Evolutionary conservation across 2,329 filamentous ascomycete genomes (phyloP), one percentile per base, ranked within the genome.

Genomic region (Colletotrichum liriopes): DNA sequence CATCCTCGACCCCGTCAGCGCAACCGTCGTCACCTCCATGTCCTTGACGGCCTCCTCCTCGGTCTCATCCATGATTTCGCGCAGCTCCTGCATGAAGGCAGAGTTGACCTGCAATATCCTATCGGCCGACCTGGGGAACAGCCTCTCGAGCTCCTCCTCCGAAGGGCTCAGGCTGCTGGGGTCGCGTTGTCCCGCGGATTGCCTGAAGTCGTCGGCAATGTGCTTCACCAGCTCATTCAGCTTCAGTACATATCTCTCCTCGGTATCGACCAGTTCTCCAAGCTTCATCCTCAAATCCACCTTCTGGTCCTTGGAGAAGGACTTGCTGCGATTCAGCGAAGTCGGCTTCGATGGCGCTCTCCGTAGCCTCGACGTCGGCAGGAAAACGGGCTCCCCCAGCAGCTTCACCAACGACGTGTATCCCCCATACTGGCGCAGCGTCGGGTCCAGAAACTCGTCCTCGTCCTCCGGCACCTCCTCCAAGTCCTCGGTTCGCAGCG

Each of bases 171-270:
- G 86, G 79, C 93, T 95, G 70, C 87, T 86, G 41, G 86, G 79
- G 16, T 85, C 81, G 76, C 88, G 88, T 39, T 84, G 84, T 76
- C 88, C 90, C 5, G 93, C 92, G 74, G 91, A 92, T 62, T 92
- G 85, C 41, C 93, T 91, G 77, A 97, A 95, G 73, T 97, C 93
- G 66, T 91, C 90, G 35, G 94, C 94, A 39, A 98, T 91, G 71
- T 92, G 90, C 74, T 93, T 91, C 52, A 98, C 93, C 72, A 99
- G 84, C 75, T 96, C 93, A 73, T 93, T 90, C 68, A 99, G 84
- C 81, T 98, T 98, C 77, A 89, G 88, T 52, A 99, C 94, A 82
- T 98, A 99, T 81, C 94, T 92, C 79, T 96, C 94, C 81, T 99
- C 96, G 0, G 96, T 99, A 77, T 97, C 94, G 43, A 98, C 90